Evolutionary conservation across 2,329 filamentous ascomycete species (phyloP).

Genomic region (Pyrenochaeta sp.): DNA sequence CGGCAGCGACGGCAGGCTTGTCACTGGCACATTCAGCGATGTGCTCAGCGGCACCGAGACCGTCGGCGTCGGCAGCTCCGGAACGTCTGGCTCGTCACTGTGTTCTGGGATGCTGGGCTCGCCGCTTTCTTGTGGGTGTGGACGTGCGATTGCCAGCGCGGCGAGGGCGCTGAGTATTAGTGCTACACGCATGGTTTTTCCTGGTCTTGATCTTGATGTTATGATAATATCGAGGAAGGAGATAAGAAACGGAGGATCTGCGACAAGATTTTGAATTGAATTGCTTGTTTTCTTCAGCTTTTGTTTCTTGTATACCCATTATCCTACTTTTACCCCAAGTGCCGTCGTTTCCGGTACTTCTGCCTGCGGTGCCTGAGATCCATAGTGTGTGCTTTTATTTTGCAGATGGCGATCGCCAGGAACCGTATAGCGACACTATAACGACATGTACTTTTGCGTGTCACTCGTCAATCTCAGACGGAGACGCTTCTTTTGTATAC

Average conservation of each 20-base stretch:
- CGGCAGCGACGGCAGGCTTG: constrained; percentile 8
- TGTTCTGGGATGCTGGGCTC: too few species aligned
- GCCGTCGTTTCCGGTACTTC: constrained; percentile 1
- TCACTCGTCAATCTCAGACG: constrained; percentile 14
- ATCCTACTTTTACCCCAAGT: constrained; percentile 10
- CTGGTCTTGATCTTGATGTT: constrained; percentile 3
- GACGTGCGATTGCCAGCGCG: constrained; percentile 13
- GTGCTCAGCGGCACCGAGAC: constrained; percentile 18
- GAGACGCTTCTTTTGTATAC: constrained; percentile 3
- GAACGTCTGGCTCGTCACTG: constrained; percentile 9
- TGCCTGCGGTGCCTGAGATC: constrained; percentile 6
- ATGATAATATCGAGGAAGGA: neutral
- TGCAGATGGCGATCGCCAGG: constrained; percentile 14
- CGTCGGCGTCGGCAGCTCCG: constrained; percentile 23
- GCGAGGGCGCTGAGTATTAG: constrained; percentile 12
- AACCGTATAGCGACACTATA: constrained; percentile 19
- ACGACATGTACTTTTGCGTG: neutral
- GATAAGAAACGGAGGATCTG: constrained; percentile 1
- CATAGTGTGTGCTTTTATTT: constrained; percentile 13
- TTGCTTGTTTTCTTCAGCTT: constrained; percentile 8
- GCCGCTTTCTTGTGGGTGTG: constrained; percentile 19
- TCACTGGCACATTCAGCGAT: constrained; percentile 33
- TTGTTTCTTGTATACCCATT: constrained; percentile 7
- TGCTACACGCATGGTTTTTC: constrained; percentile 19
- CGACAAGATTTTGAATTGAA: constrained; percentile 1